Evolutionary conservation across 257 asterid species (phyloP).

Genomic region (Capsicum chinense): DNA sequence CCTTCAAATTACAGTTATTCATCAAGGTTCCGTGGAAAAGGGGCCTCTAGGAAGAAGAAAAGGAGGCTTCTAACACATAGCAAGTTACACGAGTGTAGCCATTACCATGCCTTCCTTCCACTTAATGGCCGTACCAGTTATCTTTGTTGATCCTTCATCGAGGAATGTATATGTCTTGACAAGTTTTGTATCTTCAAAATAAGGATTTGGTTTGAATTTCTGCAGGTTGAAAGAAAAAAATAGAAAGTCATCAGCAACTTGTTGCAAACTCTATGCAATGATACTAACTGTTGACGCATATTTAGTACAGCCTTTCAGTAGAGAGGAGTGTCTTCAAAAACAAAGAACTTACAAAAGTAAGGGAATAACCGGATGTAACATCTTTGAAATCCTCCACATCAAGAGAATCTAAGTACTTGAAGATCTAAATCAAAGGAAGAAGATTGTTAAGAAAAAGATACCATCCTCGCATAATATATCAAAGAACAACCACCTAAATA

Average conservation of each 20-base stretch:
- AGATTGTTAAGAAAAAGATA: conserved; percentile 20
- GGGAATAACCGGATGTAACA: conserved; percentile 55
- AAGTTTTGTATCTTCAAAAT: conserved; percentile 53
- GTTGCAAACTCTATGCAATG: conserved; percentile 6
- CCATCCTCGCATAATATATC: not conserved
- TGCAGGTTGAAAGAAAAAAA: conserved; percentile 37
- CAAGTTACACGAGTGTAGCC: conserved; percentile 20
- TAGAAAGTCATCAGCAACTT: conserved; percentile 20
- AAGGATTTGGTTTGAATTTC: conserved; percentile 67
- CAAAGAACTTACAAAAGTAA: conserved; percentile 54
- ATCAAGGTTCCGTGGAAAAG: conserved; percentile 16
- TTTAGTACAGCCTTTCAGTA: conserved; percentile 1
- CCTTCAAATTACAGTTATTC: conserved; percentile 42
- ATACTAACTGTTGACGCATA: conserved; percentile 2
- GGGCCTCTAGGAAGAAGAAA: conserved; percentile 1
- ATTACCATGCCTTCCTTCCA: conserved; percentile 76
- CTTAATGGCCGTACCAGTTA: conserved; percentile 52
- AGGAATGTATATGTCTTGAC: conserved; percentile 49
- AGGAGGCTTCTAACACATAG: conserved; percentile 24
- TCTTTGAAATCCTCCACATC: conserved; percentile 62
- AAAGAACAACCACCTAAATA: conserved; percentile 14
- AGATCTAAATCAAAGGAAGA: conserved; percentile 42
- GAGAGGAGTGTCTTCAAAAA: conserved; percentile 11
- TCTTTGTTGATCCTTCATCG: conserved; percentile 56
- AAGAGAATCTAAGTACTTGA: conserved; percentile 57